Evolutionary conservation across 805 yeast species (phyloP), one percentile per base, ranked within the genome.

Genomic region (Kluyveromyces nonfermentans): DNA sequence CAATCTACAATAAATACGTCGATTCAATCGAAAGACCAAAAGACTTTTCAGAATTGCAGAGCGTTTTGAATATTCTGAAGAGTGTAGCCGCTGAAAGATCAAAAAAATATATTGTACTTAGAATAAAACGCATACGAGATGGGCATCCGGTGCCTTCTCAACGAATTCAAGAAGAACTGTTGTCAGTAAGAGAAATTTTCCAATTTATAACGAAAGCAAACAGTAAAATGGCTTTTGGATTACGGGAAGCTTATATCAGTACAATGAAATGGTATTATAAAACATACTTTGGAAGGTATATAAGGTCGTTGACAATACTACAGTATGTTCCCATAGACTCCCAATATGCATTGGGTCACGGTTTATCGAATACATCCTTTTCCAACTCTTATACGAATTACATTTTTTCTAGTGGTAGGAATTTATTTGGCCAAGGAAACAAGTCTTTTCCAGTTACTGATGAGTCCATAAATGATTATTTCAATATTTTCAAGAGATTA

Each of bases 261-360:
- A 90, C 97, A 2, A 89, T 93, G 85, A 71, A 76, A 54, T 93
- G 98, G 98, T 93, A 90, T 65, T 93, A 93, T 60, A 71, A 74
- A 46, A 74, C 82, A 45, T 76, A 84, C 52, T 90, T 89, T 56
- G 78, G 81, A 15, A 77, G 88, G 49, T 89, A 88, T 63, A 62
- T 81, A 33, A 76, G 80, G 48, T 78, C 94, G 1, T 63, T 89
- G 41, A 84, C 84, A 47, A 78, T 77, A 50, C 62, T 87, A 46
- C 75, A 73, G 35, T 50, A 80, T 15, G 70, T 72, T 41, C 64
- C 64, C 18, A 74, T 82, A 7, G 93, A 82, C 49, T 71, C 68
- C 45, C 69, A 69, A 37, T 70, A 71, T 41, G 70, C 82, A 1
- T 64, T 84, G 41, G 87, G 88, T 0, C 67, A 67, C 30, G 62